Evolutionary conservation across 1,284 basidiomycete species (phyloP), one percentile per base, ranked within the genome.

Genomic region (Puccinia horiana): DNA sequence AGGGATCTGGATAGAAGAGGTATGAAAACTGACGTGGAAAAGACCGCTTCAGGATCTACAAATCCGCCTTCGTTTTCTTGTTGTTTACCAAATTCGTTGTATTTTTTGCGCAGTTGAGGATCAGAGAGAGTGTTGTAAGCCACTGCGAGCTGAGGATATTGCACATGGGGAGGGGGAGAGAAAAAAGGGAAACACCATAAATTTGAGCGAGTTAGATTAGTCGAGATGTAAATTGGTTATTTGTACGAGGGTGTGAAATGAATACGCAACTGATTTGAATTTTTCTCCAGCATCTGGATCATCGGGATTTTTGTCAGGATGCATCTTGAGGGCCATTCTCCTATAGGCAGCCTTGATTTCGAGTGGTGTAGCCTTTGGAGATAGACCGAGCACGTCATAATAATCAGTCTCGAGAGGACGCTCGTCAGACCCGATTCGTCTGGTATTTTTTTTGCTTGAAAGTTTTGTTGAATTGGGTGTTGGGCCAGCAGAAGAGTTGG

Each of bases 331-430:
- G 8, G 85, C 85, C 76, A 97, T 89, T 26, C 96, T 91, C 74
- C 95, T 91, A 88, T 99, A 99, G 2, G 96, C 94, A 88, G 95
- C 97, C 89, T 98, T 98, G 87, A 99, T 91, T 82, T 96, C 94
- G 18, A 94, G 93, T 1, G 90, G 90, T 20, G 92, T 92, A 5
- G 94, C 94, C 81, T 90, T 90, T 18, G 93, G 89, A 0, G 92
- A 88, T 0, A 96, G 90, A 6, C 93, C 93, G 2, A 96, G 89
- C 26, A 81, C 56, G 0, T 89, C 94, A 85, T 96, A 96, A 87
- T 95, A 96, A 20, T 90, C 92, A 26, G 93, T 94, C 86, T 96
- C 95, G 63, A 97, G 88, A 1, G 95, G 95, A 83, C 92, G 90
- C 84, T 94, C 93, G 88, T 97, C 94, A 3, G 93, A 93, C 0